phyloP scores from a whole-genome alignment of 306 rosid species.

The Astragalus glycyphyllos region DNA sequence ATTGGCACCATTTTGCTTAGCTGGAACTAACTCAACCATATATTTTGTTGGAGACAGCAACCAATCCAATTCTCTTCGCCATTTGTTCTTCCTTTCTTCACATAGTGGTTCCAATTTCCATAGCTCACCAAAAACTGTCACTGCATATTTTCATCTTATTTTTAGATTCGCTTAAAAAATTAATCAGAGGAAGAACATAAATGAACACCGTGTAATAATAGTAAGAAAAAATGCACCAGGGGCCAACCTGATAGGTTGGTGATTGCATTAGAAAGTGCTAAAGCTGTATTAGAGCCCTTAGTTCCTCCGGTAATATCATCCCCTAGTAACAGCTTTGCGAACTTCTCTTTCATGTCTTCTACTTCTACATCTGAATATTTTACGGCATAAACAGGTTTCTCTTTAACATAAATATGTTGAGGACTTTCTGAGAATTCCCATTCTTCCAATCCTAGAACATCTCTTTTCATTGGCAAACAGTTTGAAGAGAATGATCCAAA shows the following conservation, averaged over 20 bases:
- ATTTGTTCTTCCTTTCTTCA: constrained; percentile 77
- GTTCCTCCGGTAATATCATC: constrained; percentile 85
- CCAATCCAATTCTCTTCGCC: constrained; percentile 91
- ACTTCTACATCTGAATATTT: constrained; percentile 68
- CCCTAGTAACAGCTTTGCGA: constrained; percentile 78
- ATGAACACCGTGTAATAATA: neutral
- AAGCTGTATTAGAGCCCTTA: constrained; percentile 71
- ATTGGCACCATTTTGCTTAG: constrained; percentile 76
- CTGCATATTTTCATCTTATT: constrained; percentile 55
- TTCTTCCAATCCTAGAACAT: constrained; percentile 63
- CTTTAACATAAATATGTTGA: constrained; percentile 57
- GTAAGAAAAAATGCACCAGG: neutral
- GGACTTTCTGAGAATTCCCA: constrained; percentile 70
- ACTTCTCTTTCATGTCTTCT: constrained; percentile 82
- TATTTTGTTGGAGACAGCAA: constrained; percentile 85
- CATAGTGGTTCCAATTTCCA: constrained; percentile 92
- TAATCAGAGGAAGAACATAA: constrained; percentile 28
- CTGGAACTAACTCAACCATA: constrained; percentile 94
- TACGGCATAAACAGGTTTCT: constrained; percentile 57
- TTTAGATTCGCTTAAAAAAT: neutral
- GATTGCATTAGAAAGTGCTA: constrained; percentile 80
- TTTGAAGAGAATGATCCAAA: constrained; percentile 80
- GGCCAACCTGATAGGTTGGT: constrained; percentile 72
- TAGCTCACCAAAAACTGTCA: constrained; percentile 80
- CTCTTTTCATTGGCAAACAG: constrained; percentile 61